Evolutionary conservation across 257 asterid species (phyloP), one percentile per base, ranked within the genome.

Genomic region (Hygrophila difformis): DNA sequence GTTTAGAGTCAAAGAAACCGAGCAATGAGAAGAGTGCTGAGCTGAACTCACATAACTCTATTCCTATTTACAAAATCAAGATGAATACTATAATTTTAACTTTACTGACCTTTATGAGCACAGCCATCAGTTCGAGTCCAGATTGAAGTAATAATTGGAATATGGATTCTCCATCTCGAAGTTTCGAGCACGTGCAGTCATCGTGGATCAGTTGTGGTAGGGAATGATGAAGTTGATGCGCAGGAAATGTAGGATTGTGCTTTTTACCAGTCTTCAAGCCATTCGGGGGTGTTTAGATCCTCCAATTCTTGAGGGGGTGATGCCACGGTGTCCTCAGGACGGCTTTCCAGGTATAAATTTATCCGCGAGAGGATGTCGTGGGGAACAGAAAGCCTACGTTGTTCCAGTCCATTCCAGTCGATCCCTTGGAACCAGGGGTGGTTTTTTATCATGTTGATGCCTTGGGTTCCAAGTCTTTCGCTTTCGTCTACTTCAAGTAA

Each of bases 201-300:
- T 3, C n/a, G 37, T 15, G 28, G 23, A 49, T 12, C 11, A 22
- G 35, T 23, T 24, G 36, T n/a, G 15, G 12, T 43, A 15, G 41
- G 15, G 44, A 35, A 21, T 40, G 38, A 24, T 9, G 39, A 29
- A 24, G 38, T 19, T 10, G 37, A 42, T 22, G 19, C 39, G 20
- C 46, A 49, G 39, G n/a, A 46, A 9, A 9, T 6, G 12, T 9
- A 10, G 12, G 37, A 10, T 33, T 0, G 37, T 33, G 43, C 44
- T 12, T 51, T n/a, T 69, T 83, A 87, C 92, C 95, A 87, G 52
- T 78, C 92, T 52, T 84, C 82, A 40, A 87, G 88, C 97, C 97
- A 87, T 49, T 78, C 87, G 24, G 92, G 78, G 22, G 74, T 65
- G 67, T 76, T 70, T 11, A 81, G 68, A 49, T 87, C 92, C 40